Evolutionary conservation across 2,329 filamentous ascomycete genomes (phyloP).

Genomic region (Microdochium paspali): DNA sequence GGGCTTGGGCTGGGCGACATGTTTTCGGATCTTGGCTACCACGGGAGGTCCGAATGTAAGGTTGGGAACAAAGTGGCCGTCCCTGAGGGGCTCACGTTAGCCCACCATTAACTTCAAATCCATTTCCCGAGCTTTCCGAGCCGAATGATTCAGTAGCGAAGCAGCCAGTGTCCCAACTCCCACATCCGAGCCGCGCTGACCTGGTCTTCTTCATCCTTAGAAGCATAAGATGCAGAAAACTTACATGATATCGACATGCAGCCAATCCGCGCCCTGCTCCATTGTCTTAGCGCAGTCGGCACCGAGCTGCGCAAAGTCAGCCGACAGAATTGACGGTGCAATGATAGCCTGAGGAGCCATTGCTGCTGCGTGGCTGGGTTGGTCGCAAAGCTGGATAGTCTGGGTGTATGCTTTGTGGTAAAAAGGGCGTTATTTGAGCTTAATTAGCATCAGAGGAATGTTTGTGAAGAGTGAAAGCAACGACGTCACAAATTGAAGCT

Average conservation of each 20-base stretch:
- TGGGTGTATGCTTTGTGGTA: no score
- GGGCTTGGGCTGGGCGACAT: slow-evolving; percentile 61
- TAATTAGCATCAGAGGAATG: no score
- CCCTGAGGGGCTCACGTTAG: slow-evolving; percentile 44
- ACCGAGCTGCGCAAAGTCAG: slow-evolving; percentile 86
- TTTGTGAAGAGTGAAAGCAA: no score
- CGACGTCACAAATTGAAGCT: no score
- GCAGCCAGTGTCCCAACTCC: background rate
- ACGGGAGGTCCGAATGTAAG: slow-evolving; percentile 95
- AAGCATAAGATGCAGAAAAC: slow-evolving; percentile 6
- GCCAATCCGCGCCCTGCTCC: slow-evolving; percentile 78
- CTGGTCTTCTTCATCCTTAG: background rate
- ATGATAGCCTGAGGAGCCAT: slow-evolving; percentile 94
- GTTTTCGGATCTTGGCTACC: slow-evolving; percentile 82
- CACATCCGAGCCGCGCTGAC: background rate
- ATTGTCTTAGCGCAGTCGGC: slow-evolving; percentile 83
- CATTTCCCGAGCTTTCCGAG: background rate
- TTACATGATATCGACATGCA: slow-evolving; percentile 87
- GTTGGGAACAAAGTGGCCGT: slow-evolving; percentile 97
- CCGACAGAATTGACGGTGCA: slow-evolving; percentile 94
- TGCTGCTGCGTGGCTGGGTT: no score
- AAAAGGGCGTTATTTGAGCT: no score
- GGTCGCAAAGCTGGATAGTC: no score
- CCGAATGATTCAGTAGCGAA: background rate
- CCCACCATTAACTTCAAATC: background rate